phyloP scores from a whole-genome alignment of 2,329 filamentous ascomycete genomes.

The Fonsecaea multimorphosa region DNA sequence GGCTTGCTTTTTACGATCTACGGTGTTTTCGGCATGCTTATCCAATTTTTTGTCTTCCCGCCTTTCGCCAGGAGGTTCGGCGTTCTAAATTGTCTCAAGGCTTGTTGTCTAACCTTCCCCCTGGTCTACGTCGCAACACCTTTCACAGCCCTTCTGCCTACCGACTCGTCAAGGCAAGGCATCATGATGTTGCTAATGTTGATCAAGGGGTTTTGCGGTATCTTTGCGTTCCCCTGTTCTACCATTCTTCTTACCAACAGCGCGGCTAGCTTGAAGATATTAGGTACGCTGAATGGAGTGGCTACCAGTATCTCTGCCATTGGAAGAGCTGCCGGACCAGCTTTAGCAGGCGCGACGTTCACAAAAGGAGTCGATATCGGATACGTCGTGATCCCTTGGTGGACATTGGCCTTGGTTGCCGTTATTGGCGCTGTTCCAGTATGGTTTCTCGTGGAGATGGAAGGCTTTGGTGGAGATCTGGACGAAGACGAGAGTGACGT shows the following conservation, averaged over 20 bases:
- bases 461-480: conserved; percentile 62
- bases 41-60: conserved; percentile 88
- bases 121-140: conserved; percentile 81
- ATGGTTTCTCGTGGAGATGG: conserved; percentile 75
- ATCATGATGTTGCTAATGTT: conserved; percentile 71
- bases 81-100: conserved; percentile 73
- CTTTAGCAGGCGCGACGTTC: conserved; percentile 73
- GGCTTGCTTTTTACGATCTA: conserved; percentile 86
- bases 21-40: conserved; percentile 76
- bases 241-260: conserved; percentile 93
- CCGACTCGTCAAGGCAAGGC: conserved; percentile 59
- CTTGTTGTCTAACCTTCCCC: conserved; percentile 72
- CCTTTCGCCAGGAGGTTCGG: conserved; percentile 74
- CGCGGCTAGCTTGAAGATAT: conserved; percentile 72
- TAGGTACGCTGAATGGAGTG: conserved; percentile 90
- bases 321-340: conserved; percentile 79
- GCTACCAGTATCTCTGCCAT: conserved; percentile 82
- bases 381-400: conserved; percentile 81
- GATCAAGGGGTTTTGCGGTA: conserved; percentile 74
- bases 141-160: conserved; percentile 71
- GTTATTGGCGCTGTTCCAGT: conserved; percentile 72
- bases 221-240: conserved; percentile 86
- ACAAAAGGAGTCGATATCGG: conserved; percentile 75
- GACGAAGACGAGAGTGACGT: conserved; percentile 43
- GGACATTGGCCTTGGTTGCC: conserved; percentile 71